phyloP scores from a whole-genome alignment of 345 rosid genomes.

The Microcos paniculata region DNA sequence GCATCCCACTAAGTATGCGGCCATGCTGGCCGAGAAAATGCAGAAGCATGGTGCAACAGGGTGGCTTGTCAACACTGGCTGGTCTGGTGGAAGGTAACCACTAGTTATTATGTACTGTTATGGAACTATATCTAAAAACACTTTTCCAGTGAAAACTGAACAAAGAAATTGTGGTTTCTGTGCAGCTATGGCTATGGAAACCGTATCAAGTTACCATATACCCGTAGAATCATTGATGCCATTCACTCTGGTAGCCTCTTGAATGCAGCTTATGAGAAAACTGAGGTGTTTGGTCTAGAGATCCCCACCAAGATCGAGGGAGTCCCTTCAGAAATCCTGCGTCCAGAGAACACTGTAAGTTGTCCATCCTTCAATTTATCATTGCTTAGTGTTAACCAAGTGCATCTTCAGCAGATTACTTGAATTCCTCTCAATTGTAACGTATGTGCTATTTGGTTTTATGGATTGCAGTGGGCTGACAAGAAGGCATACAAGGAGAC shows the following conservation, averaged over 20 bases:
- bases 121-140: neutral
- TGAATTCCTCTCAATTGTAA: neutral
- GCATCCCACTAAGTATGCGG: slow-evolving; percentile 98
- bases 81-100: slow-evolving; percentile 94
- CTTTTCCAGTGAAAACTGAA: neutral
- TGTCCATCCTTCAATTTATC: neutral
- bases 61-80: slow-evolving; percentile 97
- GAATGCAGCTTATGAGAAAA: slow-evolving; percentile 67
- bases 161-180: neutral
- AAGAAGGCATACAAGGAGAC: slow-evolving; percentile 78
- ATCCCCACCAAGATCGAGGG: slow-evolving; percentile 78
- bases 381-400: neutral
- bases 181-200: slow-evolving; percentile 79
- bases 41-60: slow-evolving; percentile 92
- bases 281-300: slow-evolving; percentile 77
- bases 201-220: slow-evolving; percentile 82
- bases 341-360: slow-evolving; percentile 77
- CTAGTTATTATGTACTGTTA: neutral
- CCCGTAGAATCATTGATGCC: slow-evolving; percentile 88
- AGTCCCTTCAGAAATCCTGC: slow-evolving; percentile 82
- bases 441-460: neutral
- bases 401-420: neutral
- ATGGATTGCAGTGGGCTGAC: slow-evolving; percentile 67
- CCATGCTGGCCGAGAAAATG: slow-evolving; percentile 97
- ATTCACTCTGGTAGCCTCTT: slow-evolving; percentile 79